Base-by-base conservation (phyloP, 1,284 basidiomycete genomes). In the Ceraceosorus guamensis region DNA sequence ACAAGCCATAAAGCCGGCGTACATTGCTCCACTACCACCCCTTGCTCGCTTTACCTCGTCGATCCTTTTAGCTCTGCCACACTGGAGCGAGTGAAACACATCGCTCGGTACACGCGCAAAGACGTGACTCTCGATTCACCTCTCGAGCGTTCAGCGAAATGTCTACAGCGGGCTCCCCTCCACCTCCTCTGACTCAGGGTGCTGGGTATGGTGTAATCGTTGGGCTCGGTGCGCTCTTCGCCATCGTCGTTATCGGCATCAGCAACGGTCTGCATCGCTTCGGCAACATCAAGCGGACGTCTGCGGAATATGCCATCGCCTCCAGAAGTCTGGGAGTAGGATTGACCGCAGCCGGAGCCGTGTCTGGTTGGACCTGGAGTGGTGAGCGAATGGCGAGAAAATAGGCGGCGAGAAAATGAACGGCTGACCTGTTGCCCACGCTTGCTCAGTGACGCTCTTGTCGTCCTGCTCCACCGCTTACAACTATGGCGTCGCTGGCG, bases 191-290 rank as follows among this genome's bases (percentile, higher is more conserved):
- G 5, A 66, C 62, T 2, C 70, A 76, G 50, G 70, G 73, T 35
- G 65, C 48, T 45, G 71, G 74, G 31, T 76, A 73, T 55, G 73
- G 74, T 37, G 71, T 73, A 13, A 67, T 75, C 43, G 58, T 76
- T 18, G 75, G 76, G 6, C 57, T 73, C 7, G 67, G 71, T 6
- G 57, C 63, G 10, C 61, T 70, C 37, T 77, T 76, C 48, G 73
- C 74, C 8, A 59, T 71, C 32, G 56, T 63, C 37, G 66, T 70
- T 1, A 57, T 70, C 41, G 66, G 64, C 18, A 59, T 70, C 37
- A 65, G 66, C 1, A 61, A 61, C 48, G 57, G 65, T 5, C 52
- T 70, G 14, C 46, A 59, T n/a, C 57, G 60, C 18, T 66, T 60
- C 48, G 61, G 59, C 11, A 64, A 62, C 13, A 57, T 68, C 50